Evolutionary conservation across 345 rosid genomes (phyloP).

Genomic region (Hirschfeldia incana): DNA sequence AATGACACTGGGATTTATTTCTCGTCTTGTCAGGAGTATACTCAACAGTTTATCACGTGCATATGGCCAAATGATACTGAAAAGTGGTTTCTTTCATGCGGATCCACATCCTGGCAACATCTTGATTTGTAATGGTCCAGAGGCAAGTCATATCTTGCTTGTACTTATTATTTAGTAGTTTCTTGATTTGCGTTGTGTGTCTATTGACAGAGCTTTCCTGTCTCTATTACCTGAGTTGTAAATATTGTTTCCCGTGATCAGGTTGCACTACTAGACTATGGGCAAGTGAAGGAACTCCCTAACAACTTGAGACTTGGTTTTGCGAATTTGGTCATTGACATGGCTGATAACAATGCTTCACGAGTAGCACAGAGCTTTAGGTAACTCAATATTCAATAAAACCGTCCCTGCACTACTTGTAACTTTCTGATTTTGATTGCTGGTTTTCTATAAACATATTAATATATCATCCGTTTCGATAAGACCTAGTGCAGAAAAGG

Average conservation of each 20-base stretch:
- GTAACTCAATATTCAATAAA: conserved; percentile 40
- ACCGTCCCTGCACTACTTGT: neutral
- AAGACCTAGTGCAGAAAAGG: neutral
- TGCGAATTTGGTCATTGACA: conserved; percentile 85
- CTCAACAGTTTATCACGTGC: conserved; percentile 77
- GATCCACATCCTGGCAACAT: conserved; percentile 99
- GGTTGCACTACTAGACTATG: conserved; percentile 94
- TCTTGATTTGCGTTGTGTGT: neutral
- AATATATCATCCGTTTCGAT: neutral
- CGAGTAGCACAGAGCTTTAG: conserved; percentile 71
- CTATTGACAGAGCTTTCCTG: neutral
- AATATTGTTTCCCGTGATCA: conserved; percentile 37
- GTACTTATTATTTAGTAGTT: neutral
- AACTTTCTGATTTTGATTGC: conserved; percentile 5
- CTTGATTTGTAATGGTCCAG: conserved; percentile 80
- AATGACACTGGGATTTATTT: conserved; percentile 11
- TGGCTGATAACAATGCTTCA: conserved; percentile 67
- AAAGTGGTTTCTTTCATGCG: conserved; percentile 95
- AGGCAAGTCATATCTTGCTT: conserved; percentile 58
- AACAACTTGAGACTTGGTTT: conserved; percentile 77
- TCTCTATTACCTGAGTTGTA: conserved; percentile 3
- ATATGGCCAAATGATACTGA: conserved; percentile 95
- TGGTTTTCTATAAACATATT: neutral
- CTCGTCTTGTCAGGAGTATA: conserved; percentile 59
- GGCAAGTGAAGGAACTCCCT: conserved; percentile 98